Evolutionary conservation across 257 asterid species (phyloP), one percentile per base, ranked within the genome.

Genomic region (Ajuga chamaepitys): DNA sequence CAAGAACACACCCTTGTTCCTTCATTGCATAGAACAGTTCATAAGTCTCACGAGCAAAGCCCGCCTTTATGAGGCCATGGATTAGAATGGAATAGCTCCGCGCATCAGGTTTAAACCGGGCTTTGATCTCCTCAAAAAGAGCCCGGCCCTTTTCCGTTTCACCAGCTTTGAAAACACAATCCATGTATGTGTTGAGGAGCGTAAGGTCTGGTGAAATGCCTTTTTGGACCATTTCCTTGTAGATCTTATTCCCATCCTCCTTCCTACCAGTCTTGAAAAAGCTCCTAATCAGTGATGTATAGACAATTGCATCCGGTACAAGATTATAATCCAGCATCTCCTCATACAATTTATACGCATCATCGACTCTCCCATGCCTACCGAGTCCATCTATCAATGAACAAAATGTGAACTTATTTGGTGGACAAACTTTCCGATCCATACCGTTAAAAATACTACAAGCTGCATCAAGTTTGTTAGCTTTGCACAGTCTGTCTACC

Each of bases 401-500:
- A 82, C 97, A 89, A 75, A 78, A 94, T 11, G 99, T 89, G 44
- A 72, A 72, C 28, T 85, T 78, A 79, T 87, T 77, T 4, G 99
- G 97, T 16, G 72, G 56, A 60, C 91, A 86, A 72, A 79, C 70
- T 68, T 83, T 83, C 54, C 64, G 86, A 78, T 93, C 96, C 92
- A 94, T 75, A 48, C 78, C 81, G 21, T 80, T 66, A 55, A 94
- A 93, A 52, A 94, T 78, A 3, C 84, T 70, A 64, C 86, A 79
- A 12, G 99, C 99, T 34, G 83, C 92, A 11, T 89, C 95, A 20
- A 88, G 87, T 65, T 88, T 91, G 68, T 85, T 80, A 48, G 94
- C 94, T 81, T 94, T 94, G 76, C 99, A 89, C 53, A 94, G 66
- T 25, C 97, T 89, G 68, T 94, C 99, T 25, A 94, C 73, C 97